Conservation (phyloP, 2,329 filamentous ascomycete species). For the Trichoderma sp. region DNA sequence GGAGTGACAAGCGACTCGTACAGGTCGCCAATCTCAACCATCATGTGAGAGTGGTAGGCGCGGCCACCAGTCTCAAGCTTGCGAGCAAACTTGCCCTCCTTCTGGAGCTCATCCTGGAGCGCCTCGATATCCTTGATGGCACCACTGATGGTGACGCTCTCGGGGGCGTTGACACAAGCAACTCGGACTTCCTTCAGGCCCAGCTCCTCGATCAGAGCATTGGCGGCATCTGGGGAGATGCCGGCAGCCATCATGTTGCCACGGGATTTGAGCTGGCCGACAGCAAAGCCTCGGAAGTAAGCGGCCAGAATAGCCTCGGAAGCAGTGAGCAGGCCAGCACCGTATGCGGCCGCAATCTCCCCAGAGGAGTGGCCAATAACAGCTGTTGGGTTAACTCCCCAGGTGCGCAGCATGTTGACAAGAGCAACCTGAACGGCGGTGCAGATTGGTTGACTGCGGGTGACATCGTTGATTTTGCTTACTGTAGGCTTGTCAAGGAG, state of each 20-base stretch:
- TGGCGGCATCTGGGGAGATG: background rate
- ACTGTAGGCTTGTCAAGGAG: slow-evolving; percentile 27
- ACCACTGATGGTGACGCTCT: slow-evolving; percentile 32
- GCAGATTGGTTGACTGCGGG: slow-evolving; percentile 22
- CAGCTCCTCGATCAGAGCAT: background rate
- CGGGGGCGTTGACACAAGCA: slow-evolving; percentile 33
- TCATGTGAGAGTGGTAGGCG: slow-evolving; percentile 32
- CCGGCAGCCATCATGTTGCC: slow-evolving; percentile 18
- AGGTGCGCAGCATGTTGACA: background rate
- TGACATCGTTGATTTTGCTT: slow-evolving; percentile 26
- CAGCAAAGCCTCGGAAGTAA: slow-evolving; percentile 18
- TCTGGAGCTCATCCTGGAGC: slow-evolving; percentile 19
- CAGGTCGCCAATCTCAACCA: slow-evolving; percentile 22
- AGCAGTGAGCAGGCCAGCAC: background rate
- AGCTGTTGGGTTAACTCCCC: background rate
- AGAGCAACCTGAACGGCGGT: slow-evolving; percentile 11
- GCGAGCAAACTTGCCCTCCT: slow-evolving; percentile 26
- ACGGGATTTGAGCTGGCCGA: slow-evolving; percentile 9
- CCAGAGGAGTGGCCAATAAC: slow-evolving; percentile 16
- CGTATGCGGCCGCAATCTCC: slow-evolving; percentile 14
- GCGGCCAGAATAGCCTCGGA: slow-evolving; percentile 7
- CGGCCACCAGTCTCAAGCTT: slow-evolving; percentile 27
- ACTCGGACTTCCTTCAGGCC: slow-evolving; percentile 28
- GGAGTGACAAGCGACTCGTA: slow-evolving; percentile 19
- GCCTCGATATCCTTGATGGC: slow-evolving; percentile 27